These are phyloP conservation scores for Veloporphyrellus conicus DNA, from an alignment of 1,284 basidiomycete species.

Conservation along the genomic window DNA sequence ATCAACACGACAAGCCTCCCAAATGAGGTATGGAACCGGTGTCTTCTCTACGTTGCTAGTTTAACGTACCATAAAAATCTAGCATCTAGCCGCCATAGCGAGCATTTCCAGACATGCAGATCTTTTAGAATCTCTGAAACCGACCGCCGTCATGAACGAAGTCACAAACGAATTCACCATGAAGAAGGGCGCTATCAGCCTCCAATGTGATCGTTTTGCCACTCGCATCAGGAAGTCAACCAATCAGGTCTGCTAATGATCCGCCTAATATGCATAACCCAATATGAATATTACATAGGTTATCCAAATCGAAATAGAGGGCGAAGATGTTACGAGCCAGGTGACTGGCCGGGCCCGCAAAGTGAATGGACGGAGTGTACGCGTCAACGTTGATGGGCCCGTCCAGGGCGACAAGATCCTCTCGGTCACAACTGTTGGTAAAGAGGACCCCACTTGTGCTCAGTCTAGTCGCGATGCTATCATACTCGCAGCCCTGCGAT, in stretches of 20 bases:
- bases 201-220: slow-evolving; percentile 43
- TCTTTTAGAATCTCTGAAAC: slow-evolving; percentile 38
- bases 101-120: slow-evolving; percentile 41
- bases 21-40: slow-evolving; percentile 10
- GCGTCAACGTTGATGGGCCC: slow-evolving; percentile 21
- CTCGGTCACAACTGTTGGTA: slow-evolving; percentile 42
- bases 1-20: slow-evolving; percentile 20
- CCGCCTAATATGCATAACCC: neutral
- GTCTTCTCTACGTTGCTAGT: neutral
- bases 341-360: slow-evolving; percentile 14
- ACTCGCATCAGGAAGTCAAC: slow-evolving; percentile 34
- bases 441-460: slow-evolving; percentile 40
- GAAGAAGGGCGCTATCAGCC: slow-evolving; percentile 28
- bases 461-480: slow-evolving; percentile 37
- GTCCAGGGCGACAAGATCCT: slow-evolving; percentile 22
- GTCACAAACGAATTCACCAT: slow-evolving; percentile 28
- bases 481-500: slow-evolving; percentile 39
- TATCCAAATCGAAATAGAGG: slow-evolving; percentile 15
- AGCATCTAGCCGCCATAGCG: slow-evolving; percentile 38
- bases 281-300: slow-evolving; percentile 10
- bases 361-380: slow-evolving; percentile 24
- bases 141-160: slow-evolving; percentile 42
- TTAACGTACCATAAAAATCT: slow-evolving; percentile 11
- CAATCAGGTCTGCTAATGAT: slow-evolving; percentile 32
- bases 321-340: slow-evolving; percentile 1